A percentile compares a stretch with the other conserved stretches of the same genome.
These are phyloP conservation scores for Phytophthora pluvialis DNA, from an alignment of 352 stramenopile species.

Conservation along the genomic window DNA sequence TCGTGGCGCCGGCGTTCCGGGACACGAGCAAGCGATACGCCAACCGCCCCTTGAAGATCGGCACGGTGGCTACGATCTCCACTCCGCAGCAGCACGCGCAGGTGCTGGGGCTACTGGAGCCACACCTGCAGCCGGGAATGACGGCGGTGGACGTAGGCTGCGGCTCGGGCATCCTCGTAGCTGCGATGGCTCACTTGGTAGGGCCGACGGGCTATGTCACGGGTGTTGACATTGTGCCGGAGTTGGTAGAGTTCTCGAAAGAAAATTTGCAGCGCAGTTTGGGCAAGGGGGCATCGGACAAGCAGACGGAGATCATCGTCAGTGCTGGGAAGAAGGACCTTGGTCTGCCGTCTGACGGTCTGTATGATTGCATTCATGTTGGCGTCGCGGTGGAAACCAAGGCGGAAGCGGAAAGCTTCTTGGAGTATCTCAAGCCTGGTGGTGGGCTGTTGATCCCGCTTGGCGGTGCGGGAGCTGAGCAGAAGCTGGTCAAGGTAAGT, in stretches of 20 bases:
- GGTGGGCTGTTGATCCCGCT: conserved; percentile 76
- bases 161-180: conserved; percentile 83
- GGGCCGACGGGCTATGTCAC: conserved; percentile 57
- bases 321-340: conserved; percentile 55
- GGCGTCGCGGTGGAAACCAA: conserved; percentile 84
- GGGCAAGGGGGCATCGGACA: conserved; percentile 40
- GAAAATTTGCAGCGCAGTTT: conserved; percentile 64
- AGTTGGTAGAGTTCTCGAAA: conserved; percentile 72
- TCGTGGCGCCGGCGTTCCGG: conserved; percentile 47
- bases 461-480: conserved; percentile 59
- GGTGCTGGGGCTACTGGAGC: conserved; percentile 69
- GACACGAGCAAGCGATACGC: conserved; percentile 54
- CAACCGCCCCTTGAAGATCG: conserved; percentile 83
- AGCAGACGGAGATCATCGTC: conserved; percentile 50
- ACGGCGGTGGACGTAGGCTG: conserved; percentile 76
- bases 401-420: conserved; percentile 68
- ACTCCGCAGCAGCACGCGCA: conserved; percentile 88
- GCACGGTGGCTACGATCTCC: conserved; percentile 82
- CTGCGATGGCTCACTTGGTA: conserved; percentile 79
- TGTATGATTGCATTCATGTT: conserved; percentile 84
- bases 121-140: conserved; percentile 69
- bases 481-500: conserved; percentile 84
- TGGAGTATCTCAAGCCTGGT: conserved; percentile 71
- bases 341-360: conserved; percentile 32
- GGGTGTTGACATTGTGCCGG: conserved; percentile 82